A percentile compares a stretch with the other conserved stretches of the same genome.
Evolutionary conservation across 495 filamentous ascomycete genomes (phyloP).

Genomic region (Trichoderma orchidacearum): DNA sequence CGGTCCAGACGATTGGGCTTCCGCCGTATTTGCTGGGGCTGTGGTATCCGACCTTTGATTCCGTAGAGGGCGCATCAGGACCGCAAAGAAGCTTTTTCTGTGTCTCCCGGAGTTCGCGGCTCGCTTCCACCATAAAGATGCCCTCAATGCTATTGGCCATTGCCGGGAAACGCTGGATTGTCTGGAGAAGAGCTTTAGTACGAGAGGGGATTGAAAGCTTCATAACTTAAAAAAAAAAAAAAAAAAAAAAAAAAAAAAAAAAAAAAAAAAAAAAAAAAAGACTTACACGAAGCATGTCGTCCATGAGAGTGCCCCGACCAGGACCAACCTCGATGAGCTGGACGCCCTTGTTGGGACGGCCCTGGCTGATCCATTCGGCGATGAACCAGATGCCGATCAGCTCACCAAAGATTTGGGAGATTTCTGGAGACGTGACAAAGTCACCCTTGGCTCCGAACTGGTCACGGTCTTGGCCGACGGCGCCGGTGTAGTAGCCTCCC

Average conservation of each 20-base stretch:
- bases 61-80: constrained; percentile 47
- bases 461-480: constrained; percentile 46
- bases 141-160: constrained; percentile 66
- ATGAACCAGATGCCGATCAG: constrained; percentile 88
- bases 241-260: background rate
- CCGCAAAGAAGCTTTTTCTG: constrained; percentile 82
- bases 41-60: constrained; percentile 60
- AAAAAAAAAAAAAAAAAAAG: background rate
- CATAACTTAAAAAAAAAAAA: background rate
- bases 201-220: too few species aligned
- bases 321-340: constrained; percentile 90
- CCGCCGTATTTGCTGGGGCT: constrained; percentile 62
- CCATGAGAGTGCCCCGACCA: constrained; percentile 91
- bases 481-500: constrained; percentile 89
- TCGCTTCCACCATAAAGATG: constrained; percentile 87
- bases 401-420: constrained; percentile 94
- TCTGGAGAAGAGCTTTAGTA: constrained; percentile 29
- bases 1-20: constrained; percentile 74
- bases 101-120: constrained; percentile 53
- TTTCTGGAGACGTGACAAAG: constrained; percentile 94
- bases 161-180: constrained; percentile 65
- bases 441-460: constrained; percentile 86
- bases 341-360: constrained; percentile 51
- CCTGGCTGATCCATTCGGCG: constrained; percentile 91
- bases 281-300: constrained; percentile 80